Evolutionary conservation across 2,329 filamentous ascomycete species (phyloP).

Genomic region (Phialophora expanda): DNA sequence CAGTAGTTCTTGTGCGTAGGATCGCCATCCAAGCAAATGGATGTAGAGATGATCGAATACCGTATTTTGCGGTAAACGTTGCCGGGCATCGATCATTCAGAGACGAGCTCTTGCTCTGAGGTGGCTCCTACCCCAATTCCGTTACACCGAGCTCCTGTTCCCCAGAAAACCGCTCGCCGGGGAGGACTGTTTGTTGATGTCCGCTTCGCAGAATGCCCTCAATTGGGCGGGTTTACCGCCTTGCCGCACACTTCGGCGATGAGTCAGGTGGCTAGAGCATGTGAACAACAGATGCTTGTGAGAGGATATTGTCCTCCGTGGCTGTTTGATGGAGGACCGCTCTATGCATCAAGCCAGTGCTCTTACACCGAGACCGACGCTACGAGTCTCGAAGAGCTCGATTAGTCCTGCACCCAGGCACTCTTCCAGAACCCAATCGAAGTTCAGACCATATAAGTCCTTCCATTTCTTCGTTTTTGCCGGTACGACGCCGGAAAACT

Average conservation of each 20-base stretch:
- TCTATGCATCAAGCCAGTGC: conserved; percentile 29
- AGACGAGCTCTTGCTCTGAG: neutral
- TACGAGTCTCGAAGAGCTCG: conserved; percentile 68
- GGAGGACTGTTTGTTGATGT: neutral
- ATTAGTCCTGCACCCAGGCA: conserved; percentile 65
- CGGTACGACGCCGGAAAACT: conserved; percentile 61
- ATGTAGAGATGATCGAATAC: neutral
- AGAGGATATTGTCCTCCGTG: neutral
- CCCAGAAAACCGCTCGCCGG: neutral
- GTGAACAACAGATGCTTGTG: neutral
- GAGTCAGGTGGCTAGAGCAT: neutral
- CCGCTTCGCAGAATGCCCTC: neutral
- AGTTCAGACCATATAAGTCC: conserved; percentile 62
- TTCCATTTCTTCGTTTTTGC: conserved; percentile 69
- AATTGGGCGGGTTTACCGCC: neutral
- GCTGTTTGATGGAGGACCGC: neutral
- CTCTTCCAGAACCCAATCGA: conserved; percentile 66
- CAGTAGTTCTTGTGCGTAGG: neutral
- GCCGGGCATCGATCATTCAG: neutral
- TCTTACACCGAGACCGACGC: conserved; percentile 62
- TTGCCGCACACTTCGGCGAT: neutral
- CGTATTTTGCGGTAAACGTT: neutral
- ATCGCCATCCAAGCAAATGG: neutral
- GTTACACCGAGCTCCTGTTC: neutral
- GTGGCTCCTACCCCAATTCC: neutral